Base-by-base conservation (phyloP, 2,329 filamentous ascomycete species). In the Alternaria angustiovoidea region DNA sequence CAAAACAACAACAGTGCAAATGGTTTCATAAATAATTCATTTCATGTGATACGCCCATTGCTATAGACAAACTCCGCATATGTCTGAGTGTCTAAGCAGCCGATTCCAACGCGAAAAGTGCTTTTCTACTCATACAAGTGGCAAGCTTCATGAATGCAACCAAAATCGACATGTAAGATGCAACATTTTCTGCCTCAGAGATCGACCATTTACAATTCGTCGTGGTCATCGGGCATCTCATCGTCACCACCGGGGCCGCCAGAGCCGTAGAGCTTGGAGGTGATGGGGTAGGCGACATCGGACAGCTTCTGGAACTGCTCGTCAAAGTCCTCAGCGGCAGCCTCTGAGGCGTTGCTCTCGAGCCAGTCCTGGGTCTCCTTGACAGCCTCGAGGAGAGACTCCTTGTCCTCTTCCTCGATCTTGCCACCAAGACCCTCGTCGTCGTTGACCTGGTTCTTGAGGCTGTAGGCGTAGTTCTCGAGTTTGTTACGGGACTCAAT, bases 261-360 rank as follows among this genome's bases (percentile, higher is more conserved):
- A 68, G 87, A 88, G 71, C 81, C 84, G 86, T 97, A 97, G 76
- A 97, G 87, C 89, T 99, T 99, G 85, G 92, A 96, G 74, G 95
- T 99, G 84, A 99, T 99, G 71, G 95, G 95, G 85, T 98, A 97
- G 55, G 95, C 95, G 68, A 97, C 92, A 81, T 91, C 91, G 75
- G 92, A 96, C 71, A 99, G 88, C 88, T 97, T 97, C 91, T 99
- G 94, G 87, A 96, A 97, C 87, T 98, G 94, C 88, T 99, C 95
- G 83, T 97, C 94, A 75, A 98, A 97, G 85, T 98, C 95, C 85
- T 97, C 94, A 61, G 93, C 86, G 70, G 86, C 88, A 67, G 95
- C 95, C 53, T 91, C 90, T 69, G 90, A 88, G 69, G 88, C 92
- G 83, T 97, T 96, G 88, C 96, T 93, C 73, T 97, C 94, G 62